Base-by-base conservation (phyloP, 441 rosid species). In the Macaranga tanarius region DNA sequence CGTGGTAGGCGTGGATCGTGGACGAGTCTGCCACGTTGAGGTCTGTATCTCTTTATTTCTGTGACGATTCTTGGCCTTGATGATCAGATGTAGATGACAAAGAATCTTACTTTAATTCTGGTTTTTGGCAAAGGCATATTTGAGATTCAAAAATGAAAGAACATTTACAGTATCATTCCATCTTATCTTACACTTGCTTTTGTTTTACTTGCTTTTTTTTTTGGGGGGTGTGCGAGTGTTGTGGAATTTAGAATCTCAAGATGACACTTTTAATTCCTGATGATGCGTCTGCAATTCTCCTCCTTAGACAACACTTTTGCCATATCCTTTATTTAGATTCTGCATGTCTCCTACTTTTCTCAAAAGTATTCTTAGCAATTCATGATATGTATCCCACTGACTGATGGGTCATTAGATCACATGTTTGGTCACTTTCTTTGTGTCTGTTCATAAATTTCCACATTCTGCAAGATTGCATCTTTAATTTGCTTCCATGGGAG, bases 401-500 rank as follows among this genome's bases (percentile, higher is more conserved):
- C 57, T 48, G 34, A 65, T 69, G 58, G 42, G 72, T 51, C 72
- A 75, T 57, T 25, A 28, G 23, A 54, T n/a, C 69, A 63, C 58
- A 67, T 55, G 70, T 66, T 70, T 52, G 25, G 66, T 76, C 62
- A 47, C 48, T 54, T 28, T 40, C 38, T n/a, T 22, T 34, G 12
- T 69, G 25, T 59, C 68, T 66, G 34, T 66, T 58, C 52, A 51
- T 60, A 6, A 64, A 50, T 28, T 28, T 73, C 26, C 61, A 15
- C 40, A 13, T 59, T 23, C 50, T 47, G 60, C 10, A 20, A 34
- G n/a, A 66, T 44, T n/a, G n/a, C n/a, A n/a, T n/a, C 34, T 28
- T 28, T 28, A 28, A 1, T 28, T 28, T 28, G 34, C 34, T 31
- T 31, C 38, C 38, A n/a, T n/a, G n/a, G n/a, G n/a, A n/a, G n/a